These are phyloP conservation scores for Datura wrightii DNA, from an alignment of 257 asterid genomes.

Conservation along the genomic window DNA sequence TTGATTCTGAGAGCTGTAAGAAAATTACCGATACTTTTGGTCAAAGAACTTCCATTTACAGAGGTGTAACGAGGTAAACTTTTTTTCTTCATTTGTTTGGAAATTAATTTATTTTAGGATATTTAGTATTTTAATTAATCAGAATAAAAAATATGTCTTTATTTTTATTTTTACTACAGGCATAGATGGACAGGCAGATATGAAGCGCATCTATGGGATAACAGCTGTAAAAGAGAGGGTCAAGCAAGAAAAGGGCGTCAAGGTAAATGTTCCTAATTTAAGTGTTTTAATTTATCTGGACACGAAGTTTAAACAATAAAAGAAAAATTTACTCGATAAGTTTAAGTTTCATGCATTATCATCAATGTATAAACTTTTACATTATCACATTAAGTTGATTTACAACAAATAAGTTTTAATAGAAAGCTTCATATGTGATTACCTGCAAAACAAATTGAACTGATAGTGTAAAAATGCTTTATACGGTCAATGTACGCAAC, in stretches of 20 bases:
- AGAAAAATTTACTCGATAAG: no score
- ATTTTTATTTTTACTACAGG: conserved; percentile 49
- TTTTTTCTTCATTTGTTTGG: neutral
- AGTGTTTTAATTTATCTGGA: no score
- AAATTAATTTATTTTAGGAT: neutral
- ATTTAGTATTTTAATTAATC: neutral
- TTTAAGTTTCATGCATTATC: no score
- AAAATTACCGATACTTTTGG: conserved; percentile 78
- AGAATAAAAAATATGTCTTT: neutral
- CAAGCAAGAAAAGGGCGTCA: conserved; percentile 99
- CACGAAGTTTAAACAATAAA: no score
- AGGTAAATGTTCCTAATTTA: conserved; percentile 45
- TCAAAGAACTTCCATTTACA: conserved; percentile 89
- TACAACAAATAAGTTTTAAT: no score
- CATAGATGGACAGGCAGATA: conserved; percentile 99
- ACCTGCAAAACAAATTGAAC: no score
- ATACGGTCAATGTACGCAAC: no score
- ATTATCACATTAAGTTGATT: no score
- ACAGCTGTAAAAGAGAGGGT: conserved; percentile 98
- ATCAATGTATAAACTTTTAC: no score
- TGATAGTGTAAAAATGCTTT: no score
- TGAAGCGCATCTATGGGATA: conserved; percentile 99
- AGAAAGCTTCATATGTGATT: no score
- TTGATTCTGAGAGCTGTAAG: conserved; percentile 58
- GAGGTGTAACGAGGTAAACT: conserved; percentile 90